Evolutionary conservation across 257 asterid genomes (phyloP), one percentile per base, ranked within the genome.

Genomic region (Solanum tacnaense): DNA sequence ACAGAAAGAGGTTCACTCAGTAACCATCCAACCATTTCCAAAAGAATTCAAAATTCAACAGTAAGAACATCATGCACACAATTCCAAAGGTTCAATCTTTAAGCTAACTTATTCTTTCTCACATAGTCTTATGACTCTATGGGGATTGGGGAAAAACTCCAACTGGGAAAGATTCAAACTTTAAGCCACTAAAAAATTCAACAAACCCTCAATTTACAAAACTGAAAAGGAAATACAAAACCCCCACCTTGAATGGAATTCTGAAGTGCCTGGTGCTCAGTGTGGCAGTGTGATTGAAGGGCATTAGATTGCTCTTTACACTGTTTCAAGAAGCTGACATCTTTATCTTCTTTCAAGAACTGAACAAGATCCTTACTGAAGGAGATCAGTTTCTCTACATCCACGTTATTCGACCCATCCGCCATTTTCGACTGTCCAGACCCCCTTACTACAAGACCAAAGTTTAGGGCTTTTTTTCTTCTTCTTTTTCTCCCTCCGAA

Each of bases 331-430:
- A 25, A 85, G 56, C 27, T 88, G 72, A 85, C 49, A 73, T 95
- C 97, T 87, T 91, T 93, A 21, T 91, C 95, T 39, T 91, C 90
- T 46, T 90, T 91, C 90, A 96, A 85, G 7, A 96, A 76, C 46
- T 87, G 90, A 27, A 92, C 89, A 87, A 96, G 91, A 87, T 93
- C 94, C 73, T 91, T 87, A 88, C 96, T 85, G 87, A 86, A 90
- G 38, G 87, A 91, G 71, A 91, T 84, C 65, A 93, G 90, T 65
- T 91, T 93, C 41, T 93, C 96, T 91, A 91, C 89, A 44, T 93
- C 92, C 21, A 94, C 76, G 87, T 86, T 89, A 39, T 87, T 83
- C 13, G 90, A 56, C 34, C 86, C 38, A 25, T 91, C 94, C 38
- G 87, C 93, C 94, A 92, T 90, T 84, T 31, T 70, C 32, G 34